Evolutionary conservation across 2,329 filamentous ascomycete genomes (phyloP).

Genomic region (Akanthomyces dipterigenus): DNA sequence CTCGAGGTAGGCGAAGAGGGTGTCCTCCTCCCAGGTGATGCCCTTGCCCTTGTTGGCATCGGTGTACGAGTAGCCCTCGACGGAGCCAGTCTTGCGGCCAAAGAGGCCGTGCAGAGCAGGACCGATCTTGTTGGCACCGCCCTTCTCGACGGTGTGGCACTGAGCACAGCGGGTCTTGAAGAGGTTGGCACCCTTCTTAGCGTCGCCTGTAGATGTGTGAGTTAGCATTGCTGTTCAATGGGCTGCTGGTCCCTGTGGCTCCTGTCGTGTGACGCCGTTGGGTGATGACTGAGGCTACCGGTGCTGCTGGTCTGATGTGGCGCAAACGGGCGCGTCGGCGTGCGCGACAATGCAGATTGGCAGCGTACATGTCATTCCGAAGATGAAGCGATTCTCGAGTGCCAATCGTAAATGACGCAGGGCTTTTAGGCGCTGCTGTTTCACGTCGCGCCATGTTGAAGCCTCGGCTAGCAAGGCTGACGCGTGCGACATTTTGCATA

Average conservation of each 20-base stretch:
- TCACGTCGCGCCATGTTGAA: neutral
- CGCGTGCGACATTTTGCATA: slow-evolving; percentile 9
- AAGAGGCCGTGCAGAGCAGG: slow-evolving; percentile 96
- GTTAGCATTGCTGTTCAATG: slow-evolving; percentile 22
- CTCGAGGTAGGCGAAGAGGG: slow-evolving; percentile 96
- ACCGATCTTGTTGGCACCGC: slow-evolving; percentile 95
- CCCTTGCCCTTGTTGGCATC: slow-evolving; percentile 99
- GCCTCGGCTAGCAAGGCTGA: neutral
- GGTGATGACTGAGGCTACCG: neutral
- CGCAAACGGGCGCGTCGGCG: neutral
- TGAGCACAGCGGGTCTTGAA: slow-evolving; percentile 99
- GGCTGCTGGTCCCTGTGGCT: neutral
- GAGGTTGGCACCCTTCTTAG: slow-evolving; percentile 94
- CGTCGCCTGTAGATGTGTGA: slow-evolving; percentile 58
- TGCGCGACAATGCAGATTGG: neutral
- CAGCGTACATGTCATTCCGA: neutral
- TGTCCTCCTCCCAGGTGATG: slow-evolving; percentile 77
- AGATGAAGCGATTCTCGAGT: neutral
- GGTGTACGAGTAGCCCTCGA: slow-evolving; percentile 93
- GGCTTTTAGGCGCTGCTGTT: neutral
- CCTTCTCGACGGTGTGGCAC: slow-evolving; percentile 92
- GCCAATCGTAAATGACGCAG: neutral
- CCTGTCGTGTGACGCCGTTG: neutral
- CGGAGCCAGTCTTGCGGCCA: slow-evolving; percentile 87
- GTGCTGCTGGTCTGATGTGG: neutral